Evolutionary conservation across 2,329 filamentous ascomycete genomes (phyloP), one percentile per base, ranked within the genome.

Genomic region (Furcasterigmium sp.): DNA sequence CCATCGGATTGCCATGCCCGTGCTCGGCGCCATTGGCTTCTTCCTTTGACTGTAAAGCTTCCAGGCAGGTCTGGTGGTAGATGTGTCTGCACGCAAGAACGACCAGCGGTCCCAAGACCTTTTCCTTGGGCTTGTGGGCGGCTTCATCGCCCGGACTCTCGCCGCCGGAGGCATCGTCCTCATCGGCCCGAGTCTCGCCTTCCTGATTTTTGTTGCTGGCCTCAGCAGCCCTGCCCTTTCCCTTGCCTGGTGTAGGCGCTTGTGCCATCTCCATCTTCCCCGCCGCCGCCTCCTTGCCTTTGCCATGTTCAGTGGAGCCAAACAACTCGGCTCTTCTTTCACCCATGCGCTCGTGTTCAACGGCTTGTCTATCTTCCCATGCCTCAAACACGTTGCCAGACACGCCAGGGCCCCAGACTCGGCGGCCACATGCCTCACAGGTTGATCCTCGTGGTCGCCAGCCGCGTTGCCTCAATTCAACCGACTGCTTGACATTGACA

Each of bases 381-480:
- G 83, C 83, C 40, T 87, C 82, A 71, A 89, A 95, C 2, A 95
- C 76, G 29, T 81, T 76, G 1, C 80, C 76, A 0, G 87, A 85
- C 0, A 89, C 84, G 0, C 90, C 91, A 0, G 91, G 89, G 0
- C 93, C 94, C 91, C 93, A 98, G 2, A 90, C 78, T 7, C 91
- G 75, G 38, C 78, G 78, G 38, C 84, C 83, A 54, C 94, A 98
- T 1, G 82, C 83, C 63, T 96, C 91, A 59, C 94, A 98, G 0
- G 84, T 84, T 42, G 91, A 91, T 0, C 89, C 85, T 25, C 85
- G 75, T 0, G 93, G 90, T 39, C 91, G 76, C 93, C 93, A 98
- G 1, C 93, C 94, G 20, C 83, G 80, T 61, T 91, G 85, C 3
- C 93, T 76, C 6, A 93, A 75, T 42, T 78, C 73, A 8, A 86